Conservation (phyloP, 163 green algal species). For the Smithsoniella earleae region DNA sequence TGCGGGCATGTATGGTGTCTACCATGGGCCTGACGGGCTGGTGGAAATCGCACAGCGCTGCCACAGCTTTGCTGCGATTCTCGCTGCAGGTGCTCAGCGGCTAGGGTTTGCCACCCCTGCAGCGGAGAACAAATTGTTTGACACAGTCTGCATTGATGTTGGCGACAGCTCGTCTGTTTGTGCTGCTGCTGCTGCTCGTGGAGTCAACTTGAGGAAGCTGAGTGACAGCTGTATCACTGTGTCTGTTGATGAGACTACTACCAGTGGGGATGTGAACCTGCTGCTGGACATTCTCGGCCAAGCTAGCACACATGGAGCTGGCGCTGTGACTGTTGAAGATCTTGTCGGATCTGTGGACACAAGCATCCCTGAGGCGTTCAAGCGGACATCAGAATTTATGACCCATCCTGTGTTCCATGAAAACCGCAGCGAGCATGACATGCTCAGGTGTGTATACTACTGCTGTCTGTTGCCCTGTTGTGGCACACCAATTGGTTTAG, state of each 20-base stretch:
- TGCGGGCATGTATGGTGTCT: slow-evolving; percentile 90
- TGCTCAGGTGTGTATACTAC: slow-evolving; percentile 56
- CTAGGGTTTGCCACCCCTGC: slow-evolving; percentile 53
- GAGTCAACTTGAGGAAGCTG: slow-evolving; percentile 82
- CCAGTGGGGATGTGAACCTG: slow-evolving; percentile 72
- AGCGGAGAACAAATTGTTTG: slow-evolving; percentile 75
- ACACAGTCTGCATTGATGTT: slow-evolving; percentile 80
- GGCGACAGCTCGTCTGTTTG: slow-evolving; percentile 23
- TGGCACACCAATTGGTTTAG: no score
- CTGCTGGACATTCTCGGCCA: slow-evolving; percentile 55
- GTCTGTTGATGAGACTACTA: slow-evolving; percentile 88
- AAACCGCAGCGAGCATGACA: slow-evolving; percentile 95
- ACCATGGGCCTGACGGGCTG: slow-evolving; percentile 93
- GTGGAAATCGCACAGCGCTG: slow-evolving; percentile 77
- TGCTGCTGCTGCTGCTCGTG: neutral
- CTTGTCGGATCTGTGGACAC: slow-evolving; percentile 33
- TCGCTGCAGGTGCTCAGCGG: slow-evolving; percentile 71
- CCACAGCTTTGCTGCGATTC: slow-evolving; percentile 71
- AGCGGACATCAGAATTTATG: slow-evolving; percentile 67
- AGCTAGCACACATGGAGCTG: neutral
- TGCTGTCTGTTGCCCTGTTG: no score
- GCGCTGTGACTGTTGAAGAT: neutral
- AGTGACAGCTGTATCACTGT: slow-evolving; percentile 57
- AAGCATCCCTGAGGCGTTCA: slow-evolving; percentile 44
- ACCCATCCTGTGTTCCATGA: slow-evolving; percentile 85